Base-by-base conservation (phyloP, 192 early-diverging fungal species). In the Coemansia sp. region DNA sequence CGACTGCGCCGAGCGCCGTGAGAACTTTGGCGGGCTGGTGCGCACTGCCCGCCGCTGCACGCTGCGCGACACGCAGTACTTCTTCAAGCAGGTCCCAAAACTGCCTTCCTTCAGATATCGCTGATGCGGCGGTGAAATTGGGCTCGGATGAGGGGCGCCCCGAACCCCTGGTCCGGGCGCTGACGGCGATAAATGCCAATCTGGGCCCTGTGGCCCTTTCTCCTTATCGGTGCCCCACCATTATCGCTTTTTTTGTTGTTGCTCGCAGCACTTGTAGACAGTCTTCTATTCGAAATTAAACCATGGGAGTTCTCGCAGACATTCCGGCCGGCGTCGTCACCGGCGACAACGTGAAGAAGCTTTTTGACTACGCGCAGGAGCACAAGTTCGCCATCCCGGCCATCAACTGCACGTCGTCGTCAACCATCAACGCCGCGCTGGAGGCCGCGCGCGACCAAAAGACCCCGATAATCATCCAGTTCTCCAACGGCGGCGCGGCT, bases 331-430 rank as follows among this genome's bases (percentile, higher is more conserved):
- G 93, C 51, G 93, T 96, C 70, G 78, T 96, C 67, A 92, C 92
- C 53, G 93, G 93, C 64, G 88, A 96, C 73, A 82, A 93, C 77
- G 84, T 95, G 67, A 82, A 83, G 78, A 91, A 89, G 81, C 68
- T 88, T 46, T 86, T 89, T 51, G 62, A 83, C 55, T 90, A 85
- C 48, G 83, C 83, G 23, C 79, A 76, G 60, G 66, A 93, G 71
- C 80, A 97, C 72, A 64, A 82, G 26, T 97, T 93, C 58, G 94
- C 94, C 62, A 97, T 97, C 78, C 92, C 94, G 42, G 91, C 94
- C 34, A 87, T 97, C 81, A 97, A 97, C 82, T 93, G 91, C 84
- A 95, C 91, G 64, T 88, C 89, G 31, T 89, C 91, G 20, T 92
- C 88, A 31, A 93, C 93, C 52, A 55, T 94, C 77, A 97, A 94